Percentiles rank a stretch among this genome's conserved stretches.
Conservation (phyloP, 1,284 basidiomycete genomes). For the Sporisorium reilianum region DNA sequence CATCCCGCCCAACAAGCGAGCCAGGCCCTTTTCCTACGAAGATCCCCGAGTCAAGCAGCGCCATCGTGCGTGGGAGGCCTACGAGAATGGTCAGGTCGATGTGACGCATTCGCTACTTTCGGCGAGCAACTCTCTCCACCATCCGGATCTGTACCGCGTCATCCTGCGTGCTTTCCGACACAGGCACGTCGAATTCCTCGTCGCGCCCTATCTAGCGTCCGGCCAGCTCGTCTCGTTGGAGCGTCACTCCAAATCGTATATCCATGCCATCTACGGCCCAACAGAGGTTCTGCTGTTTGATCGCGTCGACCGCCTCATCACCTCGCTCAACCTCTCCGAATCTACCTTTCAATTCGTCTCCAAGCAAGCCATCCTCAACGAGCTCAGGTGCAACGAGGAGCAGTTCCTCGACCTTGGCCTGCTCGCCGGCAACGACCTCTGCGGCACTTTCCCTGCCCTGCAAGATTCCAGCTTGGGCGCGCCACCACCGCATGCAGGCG, state of each 20-base stretch:
- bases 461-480: constrained; percentile 73
- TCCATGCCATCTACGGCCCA: constrained; percentile 92
- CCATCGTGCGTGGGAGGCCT: constrained; percentile 64
- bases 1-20: constrained; percentile 57
- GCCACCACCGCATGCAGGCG: constrained; percentile 36
- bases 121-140: constrained; percentile 74
- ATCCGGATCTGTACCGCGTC: constrained; percentile 86
- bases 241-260: constrained; percentile 91
- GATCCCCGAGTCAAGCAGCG: constrained; percentile 62
- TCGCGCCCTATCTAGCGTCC: constrained; percentile 93
- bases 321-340: constrained; percentile 74
- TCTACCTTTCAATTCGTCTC: constrained; percentile 82
- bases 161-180: constrained; percentile 93
- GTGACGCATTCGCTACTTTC: constrained; percentile 86
- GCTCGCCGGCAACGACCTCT: constrained; percentile 88
- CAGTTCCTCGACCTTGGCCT: constrained; percentile 95
- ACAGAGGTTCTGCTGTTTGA: constrained; percentile 88
- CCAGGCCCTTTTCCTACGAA: constrained; percentile 62
- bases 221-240: constrained; percentile 94
- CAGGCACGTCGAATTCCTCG: constrained; percentile 93
- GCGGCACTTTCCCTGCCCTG: constrained; percentile 80
- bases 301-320: constrained; percentile 90
- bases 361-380: constrained; percentile 81
- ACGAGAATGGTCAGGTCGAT: constrained; percentile 75
- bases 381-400: constrained; percentile 83